phyloP scores from a whole-genome alignment of 2,329 filamentous ascomycete genomes.

The Sporothrix curviconia region DNA sequence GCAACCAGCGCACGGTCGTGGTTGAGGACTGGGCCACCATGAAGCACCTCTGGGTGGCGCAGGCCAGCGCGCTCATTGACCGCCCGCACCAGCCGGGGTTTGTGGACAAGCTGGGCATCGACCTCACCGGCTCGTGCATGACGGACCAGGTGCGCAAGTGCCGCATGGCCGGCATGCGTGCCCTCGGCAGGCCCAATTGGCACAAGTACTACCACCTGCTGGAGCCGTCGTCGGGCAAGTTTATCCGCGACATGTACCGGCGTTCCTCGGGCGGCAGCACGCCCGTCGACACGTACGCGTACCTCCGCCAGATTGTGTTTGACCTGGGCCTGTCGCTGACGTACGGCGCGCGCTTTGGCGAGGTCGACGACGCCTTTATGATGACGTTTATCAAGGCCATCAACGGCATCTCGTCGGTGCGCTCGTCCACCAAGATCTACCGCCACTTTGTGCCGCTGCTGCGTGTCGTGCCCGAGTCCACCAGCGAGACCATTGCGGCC shows the following conservation, averaged over 20 bases:
- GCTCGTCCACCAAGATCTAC: conserved; percentile 3
- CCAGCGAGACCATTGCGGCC: conserved; percentile 6
- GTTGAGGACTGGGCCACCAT: conserved; percentile 7
- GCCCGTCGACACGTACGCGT: conserved; percentile 1
- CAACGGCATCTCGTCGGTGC: conserved; percentile 9
- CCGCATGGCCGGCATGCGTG: conserved; percentile 5
- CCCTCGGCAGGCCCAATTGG: conserved; percentile 7
- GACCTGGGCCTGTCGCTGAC: conserved; percentile 8
- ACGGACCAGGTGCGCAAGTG: conserved; percentile 9
- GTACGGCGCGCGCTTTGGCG: conserved; percentile 7
- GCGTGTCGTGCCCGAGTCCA: not conserved
- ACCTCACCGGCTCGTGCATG: conserved; percentile 7
- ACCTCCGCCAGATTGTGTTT: conserved; percentile 4
- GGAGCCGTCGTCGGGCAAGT: conserved; percentile 4
- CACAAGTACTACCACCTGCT: conserved; percentile 6
- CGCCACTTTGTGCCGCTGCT: conserved; percentile 10
- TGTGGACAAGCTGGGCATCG: conserved; percentile 8
- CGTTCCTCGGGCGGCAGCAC: not conserved
- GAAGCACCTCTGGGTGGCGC: conserved; percentile 8
- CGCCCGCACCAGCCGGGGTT: conserved; percentile 9
- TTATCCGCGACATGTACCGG: not conserved
- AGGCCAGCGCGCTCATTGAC: not conserved
- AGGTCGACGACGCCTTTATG: conserved; percentile 10
- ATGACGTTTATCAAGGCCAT: conserved; percentile 2
- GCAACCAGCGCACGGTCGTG: conserved; percentile 8